Base-by-base conservation (phyloP, 306 rosid genomes). In the Lathyrus aphaca region DNA sequence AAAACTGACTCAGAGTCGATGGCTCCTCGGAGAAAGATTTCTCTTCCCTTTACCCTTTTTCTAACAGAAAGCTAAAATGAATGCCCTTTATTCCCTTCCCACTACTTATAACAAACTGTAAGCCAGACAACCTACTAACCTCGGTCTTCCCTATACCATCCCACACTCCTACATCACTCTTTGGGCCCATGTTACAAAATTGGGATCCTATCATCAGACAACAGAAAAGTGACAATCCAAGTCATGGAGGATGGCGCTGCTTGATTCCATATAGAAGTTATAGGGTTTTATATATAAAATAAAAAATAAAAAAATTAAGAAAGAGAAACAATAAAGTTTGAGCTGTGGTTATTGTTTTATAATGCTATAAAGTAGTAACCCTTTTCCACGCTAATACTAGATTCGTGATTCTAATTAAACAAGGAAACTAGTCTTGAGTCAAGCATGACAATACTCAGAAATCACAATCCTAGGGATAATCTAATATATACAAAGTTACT, bases 291-390 rank as follows among this genome's bases (percentile, higher is more conserved):
- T 30, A 30, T 30, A 30, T 0, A 5, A 30, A 30, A 30, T n/a
- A n/a, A n/a, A n/a, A n/a, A n/a, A n/a, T n/a, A n/a, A n/a, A 30
- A 29, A 55, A 13, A 6, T 21, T 21, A 27, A 54, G 35, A 11
- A 23, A 54, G 37, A 54, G 60, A 54, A 54, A 56, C 18, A 56
- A 56, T 25, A 56, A 17, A 17, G 40, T 56, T 56, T 56, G 63
- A 29, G 13, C 17, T 7, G 3, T 21, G 62, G 30, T 56, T 55
- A 12, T 11, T 55, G 62, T 14, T 56, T 56, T 27, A 56, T 14
- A 56, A 25, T n/a, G n/a, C n/a, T n/a, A n/a, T n/a, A n/a, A n/a
- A 25, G 35, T 29, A 11, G 16, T 8, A 14, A 27, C 63, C 11
- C 2, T 56, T 56, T 29, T 57, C 8, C 38, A 6, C 32, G 5